phyloP scores from a whole-genome alignment of 2,329 filamentous ascomycete species.

The Venturia effusa region DNA sequence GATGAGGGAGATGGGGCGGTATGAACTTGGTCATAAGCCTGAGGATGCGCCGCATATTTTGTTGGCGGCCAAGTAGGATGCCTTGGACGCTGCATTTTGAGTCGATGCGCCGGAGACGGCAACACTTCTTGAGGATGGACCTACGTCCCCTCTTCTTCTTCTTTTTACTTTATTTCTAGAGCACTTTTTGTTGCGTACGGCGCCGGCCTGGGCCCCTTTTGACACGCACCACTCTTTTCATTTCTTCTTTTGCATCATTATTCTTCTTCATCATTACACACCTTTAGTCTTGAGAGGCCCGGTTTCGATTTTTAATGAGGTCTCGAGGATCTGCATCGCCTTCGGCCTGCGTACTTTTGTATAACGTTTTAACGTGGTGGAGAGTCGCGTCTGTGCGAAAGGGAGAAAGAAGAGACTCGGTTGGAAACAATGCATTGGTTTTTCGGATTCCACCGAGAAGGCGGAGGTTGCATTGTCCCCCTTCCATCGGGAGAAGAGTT shows the following conservation, averaged over 20 bases:
- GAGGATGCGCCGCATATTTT: not conserved
- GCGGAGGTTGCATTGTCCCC: no score
- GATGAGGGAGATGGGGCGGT: slow-evolving; percentile 24
- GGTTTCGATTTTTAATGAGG: no score
- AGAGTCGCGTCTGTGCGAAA: not conserved
- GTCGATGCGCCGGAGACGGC: no score
- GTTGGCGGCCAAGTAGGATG: not conserved
- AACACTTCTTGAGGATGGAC: not conserved
- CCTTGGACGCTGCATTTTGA: not conserved
- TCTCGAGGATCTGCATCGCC: not conserved
- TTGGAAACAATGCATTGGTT: no score
- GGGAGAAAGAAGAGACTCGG: not conserved
- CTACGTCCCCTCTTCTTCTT: not conserved
- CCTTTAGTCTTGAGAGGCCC: not conserved
- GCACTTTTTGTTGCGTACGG: not conserved
- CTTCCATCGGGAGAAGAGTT: no score
- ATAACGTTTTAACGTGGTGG: not conserved
- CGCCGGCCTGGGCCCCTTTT: not conserved
- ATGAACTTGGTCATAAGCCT: not conserved
- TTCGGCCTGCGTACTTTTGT: not conserved
- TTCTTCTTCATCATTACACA: not conserved
- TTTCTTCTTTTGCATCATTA: not conserved
- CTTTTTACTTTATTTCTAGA: not conserved
- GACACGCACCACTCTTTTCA: not conserved
- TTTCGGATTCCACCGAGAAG: no score